Percentiles rank a stretch among this genome's conserved stretches.
Conservation (phyloP, 1,139 yeast genomes). For the Kodamaea derodonti region DNA sequence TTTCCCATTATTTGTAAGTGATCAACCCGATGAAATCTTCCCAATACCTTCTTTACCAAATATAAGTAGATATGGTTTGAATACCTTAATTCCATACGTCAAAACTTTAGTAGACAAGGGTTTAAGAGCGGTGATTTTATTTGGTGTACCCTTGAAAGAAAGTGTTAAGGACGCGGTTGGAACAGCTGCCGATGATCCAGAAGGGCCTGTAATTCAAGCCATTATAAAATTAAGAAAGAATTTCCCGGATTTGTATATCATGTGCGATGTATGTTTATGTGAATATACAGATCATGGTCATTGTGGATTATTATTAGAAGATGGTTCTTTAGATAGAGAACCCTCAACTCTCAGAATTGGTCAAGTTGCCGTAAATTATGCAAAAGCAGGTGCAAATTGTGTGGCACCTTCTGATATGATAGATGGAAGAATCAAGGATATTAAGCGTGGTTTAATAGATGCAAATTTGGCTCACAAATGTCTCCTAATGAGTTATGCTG, state of each 20-base stretch:
- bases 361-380: conserved; percentile 93
- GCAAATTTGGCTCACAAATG: conserved; percentile 87
- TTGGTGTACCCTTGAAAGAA: conserved; percentile 82
- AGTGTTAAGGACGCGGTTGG: conserved; percentile 80
- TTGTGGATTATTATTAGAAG: conserved; percentile 86
- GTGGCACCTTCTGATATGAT: conserved; percentile 99
- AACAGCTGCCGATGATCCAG: conserved; percentile 91
- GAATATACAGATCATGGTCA: conserved; percentile 97
- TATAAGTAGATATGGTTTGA: conserved; percentile 83
- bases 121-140: conserved; percentile 75
- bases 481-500: conserved; percentile 89
- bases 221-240: conserved; percentile 57
- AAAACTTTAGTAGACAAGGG: conserved; percentile 73
- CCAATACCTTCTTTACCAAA: conserved; percentile 77
- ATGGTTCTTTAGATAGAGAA: conserved; percentile 79
- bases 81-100: conserved; percentile 72
- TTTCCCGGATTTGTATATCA: conserved; percentile 80
- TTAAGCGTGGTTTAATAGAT: conserved; percentile 77
- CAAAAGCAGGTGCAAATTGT: conserved; percentile 90
- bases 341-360: conserved; percentile 78
- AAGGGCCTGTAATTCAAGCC: conserved; percentile 88
- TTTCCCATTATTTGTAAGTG: conserved; percentile 86
- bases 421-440: conserved; percentile 89
- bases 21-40: conserved; percentile 75
- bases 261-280: conserved; percentile 95